phyloP scores from a whole-genome alignment of 805 yeast species.

The Teunomyces cretensis region DNA sequence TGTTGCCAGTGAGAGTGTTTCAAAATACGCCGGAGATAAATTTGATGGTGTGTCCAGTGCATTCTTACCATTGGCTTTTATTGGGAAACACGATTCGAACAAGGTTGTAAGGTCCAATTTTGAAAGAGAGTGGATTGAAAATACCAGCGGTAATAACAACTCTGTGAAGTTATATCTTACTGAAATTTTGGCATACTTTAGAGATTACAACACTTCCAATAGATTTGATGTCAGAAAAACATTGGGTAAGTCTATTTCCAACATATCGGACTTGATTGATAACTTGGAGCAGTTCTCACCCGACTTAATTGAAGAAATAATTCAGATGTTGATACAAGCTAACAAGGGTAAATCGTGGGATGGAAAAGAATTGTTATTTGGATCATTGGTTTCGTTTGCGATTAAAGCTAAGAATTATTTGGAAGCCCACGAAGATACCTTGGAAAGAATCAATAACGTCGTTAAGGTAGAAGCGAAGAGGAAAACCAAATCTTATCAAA shows the following conservation, averaged over 20 bases:
- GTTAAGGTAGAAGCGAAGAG: constrained; percentile 63
- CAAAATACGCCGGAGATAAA: constrained; percentile 65
- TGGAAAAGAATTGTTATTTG: constrained; percentile 78
- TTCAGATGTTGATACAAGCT: constrained; percentile 56
- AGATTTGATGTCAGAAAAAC: constrained; percentile 66
- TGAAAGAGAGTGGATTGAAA: constrained; percentile 72
- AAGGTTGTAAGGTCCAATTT: constrained; percentile 48
- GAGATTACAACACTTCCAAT: constrained; percentile 50
- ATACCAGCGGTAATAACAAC: constrained; percentile 69
- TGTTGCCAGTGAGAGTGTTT: constrained; percentile 60
- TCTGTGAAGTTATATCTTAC: constrained; percentile 65
- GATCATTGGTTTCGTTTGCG: constrained; percentile 63
- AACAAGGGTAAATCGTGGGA: constrained; percentile 80
- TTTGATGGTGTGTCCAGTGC: constrained; percentile 61
- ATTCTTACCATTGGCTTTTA: constrained; percentile 74
- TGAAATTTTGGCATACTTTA: constrained; percentile 62
- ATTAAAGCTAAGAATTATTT: constrained; percentile 44
- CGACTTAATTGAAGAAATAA: constrained; percentile 29
- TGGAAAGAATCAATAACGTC: constrained; percentile 40
- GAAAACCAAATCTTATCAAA: constrained; percentile 63
- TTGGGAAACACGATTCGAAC: constrained; percentile 69
- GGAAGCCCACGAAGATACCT: constrained; percentile 19
- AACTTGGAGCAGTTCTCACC: constrained; percentile 25
- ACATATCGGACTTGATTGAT: constrained; percentile 49
- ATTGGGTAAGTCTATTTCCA: constrained; percentile 66